Evolutionary conservation across 257 asterid species (phyloP).

Genomic region (Primulina tabacum): DNA sequence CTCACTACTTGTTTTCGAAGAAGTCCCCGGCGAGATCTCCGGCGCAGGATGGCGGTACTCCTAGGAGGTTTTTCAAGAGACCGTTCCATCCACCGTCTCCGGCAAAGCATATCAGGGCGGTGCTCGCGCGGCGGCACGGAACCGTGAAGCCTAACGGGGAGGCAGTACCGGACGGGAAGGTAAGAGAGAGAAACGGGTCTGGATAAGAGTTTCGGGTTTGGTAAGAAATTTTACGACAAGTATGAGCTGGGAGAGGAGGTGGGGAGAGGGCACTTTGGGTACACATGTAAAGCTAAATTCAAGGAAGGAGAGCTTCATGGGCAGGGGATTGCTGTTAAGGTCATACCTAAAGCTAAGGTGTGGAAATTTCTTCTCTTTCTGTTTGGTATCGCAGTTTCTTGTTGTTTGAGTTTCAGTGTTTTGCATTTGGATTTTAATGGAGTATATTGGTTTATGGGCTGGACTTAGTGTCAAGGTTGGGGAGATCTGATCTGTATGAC

Average conservation of each 20-base stretch:
- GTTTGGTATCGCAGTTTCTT: not conserved
- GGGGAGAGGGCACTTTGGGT: constrained; percentile 97
- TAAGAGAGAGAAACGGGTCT: constrained; percentile 42
- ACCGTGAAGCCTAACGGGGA: constrained; percentile 75
- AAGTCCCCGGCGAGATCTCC: constrained; percentile 85
- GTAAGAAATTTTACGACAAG: constrained; percentile 67
- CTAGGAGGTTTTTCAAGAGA: constrained; percentile 65
- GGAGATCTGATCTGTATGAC: constrained; percentile 32
- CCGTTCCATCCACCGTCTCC: constrained; percentile 98
- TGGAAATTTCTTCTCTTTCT: constrained; percentile 1
- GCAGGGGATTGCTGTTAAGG: constrained; percentile 85
- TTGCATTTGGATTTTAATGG: constrained; percentile 24
- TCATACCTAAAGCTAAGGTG: constrained; percentile 90
- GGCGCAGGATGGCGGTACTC: constrained; percentile 49
- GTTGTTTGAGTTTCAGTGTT: not conserved
- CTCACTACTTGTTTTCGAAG: constrained; percentile 71
- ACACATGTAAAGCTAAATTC: constrained; percentile 78
- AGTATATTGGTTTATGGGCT: not conserved
- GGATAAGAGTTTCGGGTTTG: constrained; percentile 82
- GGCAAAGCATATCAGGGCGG: constrained; percentile 85
- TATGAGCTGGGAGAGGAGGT: constrained; percentile 93
- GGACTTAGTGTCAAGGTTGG: not conserved
- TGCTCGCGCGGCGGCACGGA: constrained; percentile 84
- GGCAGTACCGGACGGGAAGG: constrained; percentile 64
- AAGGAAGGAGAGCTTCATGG: constrained; percentile 88